Conservation (phyloP, 192 early-diverging fungal species). For the Coemansia sp. region DNA sequence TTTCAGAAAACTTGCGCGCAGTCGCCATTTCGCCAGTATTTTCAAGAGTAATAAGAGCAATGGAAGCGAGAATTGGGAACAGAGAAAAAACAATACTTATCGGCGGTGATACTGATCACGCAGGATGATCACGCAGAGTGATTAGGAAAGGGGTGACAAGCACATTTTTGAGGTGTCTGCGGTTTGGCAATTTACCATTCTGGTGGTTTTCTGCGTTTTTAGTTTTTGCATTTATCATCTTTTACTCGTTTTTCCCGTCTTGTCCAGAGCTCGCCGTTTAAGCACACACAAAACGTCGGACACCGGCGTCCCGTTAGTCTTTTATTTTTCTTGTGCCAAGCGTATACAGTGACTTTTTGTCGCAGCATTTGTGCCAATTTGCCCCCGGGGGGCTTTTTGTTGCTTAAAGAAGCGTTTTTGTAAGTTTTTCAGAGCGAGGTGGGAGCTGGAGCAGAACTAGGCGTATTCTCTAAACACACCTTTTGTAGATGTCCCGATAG, state of each 20-base stretch:
- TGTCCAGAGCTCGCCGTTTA: too few species aligned
- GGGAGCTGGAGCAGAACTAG: too few species aligned
- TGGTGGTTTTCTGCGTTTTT: background rate
- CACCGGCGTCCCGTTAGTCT: background rate
- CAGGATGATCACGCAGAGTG: background rate
- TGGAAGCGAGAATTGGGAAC: background rate
- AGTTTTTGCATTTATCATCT: slow-evolving; percentile 8
- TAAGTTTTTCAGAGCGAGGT: too few species aligned
- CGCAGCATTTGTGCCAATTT: background rate
- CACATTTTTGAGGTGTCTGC: background rate
- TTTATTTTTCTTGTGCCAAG: background rate
- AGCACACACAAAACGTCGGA: slow-evolving; percentile 1
- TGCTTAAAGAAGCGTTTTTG: background rate
- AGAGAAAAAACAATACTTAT: background rate
- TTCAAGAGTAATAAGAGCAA: background rate
- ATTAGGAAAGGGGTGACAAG: background rate
- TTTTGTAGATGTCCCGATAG: too few species aligned
- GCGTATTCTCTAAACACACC: too few species aligned
- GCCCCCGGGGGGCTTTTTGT: background rate
- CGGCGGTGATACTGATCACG: background rate
- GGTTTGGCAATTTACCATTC: background rate
- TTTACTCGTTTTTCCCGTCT: background rate
- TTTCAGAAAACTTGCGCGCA: slow-evolving; percentile 32
- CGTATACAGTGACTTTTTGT: background rate
- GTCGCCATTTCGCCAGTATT: slow-evolving; percentile 35